Percentiles rank a stretch among this genome's conserved stretches.
These are phyloP conservation scores for Ashbya aceris DNA, from an alignment of 1,139 yeast genomes.

Conservation along the genomic window DNA sequence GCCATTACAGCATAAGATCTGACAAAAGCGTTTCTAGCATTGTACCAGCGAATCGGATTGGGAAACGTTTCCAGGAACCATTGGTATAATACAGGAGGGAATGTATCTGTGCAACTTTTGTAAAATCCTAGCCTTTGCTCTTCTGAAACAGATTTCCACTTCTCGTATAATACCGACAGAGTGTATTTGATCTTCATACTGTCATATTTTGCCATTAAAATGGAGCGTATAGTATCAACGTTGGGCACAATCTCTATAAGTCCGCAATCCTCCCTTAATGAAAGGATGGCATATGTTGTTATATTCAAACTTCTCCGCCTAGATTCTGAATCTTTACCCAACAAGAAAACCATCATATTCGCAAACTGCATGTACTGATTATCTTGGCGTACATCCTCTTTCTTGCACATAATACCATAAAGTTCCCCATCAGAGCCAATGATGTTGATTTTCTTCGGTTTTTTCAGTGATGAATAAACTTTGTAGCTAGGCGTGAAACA, in stretches of 20 bases:
- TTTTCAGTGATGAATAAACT: constrained; percentile 73
- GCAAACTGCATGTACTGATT: constrained; percentile 92
- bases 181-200: constrained; percentile 31
- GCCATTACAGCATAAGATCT: constrained; percentile 94
- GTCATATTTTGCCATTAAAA: constrained; percentile 41
- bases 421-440: constrained; percentile 68
- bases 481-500: constrained; percentile 37
- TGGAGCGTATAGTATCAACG: constrained; percentile 69
- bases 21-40: constrained; percentile 63
- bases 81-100: constrained; percentile 69
- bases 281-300: constrained; percentile 80
- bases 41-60: constrained; percentile 83
- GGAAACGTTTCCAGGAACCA: constrained; percentile 90
- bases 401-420: constrained; percentile 73
- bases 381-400: constrained; percentile 92
- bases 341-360: constrained; percentile 68
- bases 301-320: constrained; percentile 63
- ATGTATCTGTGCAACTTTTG: constrained; percentile 31
- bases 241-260: constrained; percentile 89
- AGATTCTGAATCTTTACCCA: constrained; percentile 61
- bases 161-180: constrained; percentile 21
- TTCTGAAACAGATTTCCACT: constrained; percentile 21
- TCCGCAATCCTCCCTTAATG: constrained; percentile 80
- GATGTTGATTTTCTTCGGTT: constrained; percentile 70
- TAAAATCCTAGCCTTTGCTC: constrained; percentile 27